These are phyloP conservation scores for Ganoderma lucidum DNA, from an alignment of 1,284 basidiomycete genomes.

Conservation along the genomic window DNA sequence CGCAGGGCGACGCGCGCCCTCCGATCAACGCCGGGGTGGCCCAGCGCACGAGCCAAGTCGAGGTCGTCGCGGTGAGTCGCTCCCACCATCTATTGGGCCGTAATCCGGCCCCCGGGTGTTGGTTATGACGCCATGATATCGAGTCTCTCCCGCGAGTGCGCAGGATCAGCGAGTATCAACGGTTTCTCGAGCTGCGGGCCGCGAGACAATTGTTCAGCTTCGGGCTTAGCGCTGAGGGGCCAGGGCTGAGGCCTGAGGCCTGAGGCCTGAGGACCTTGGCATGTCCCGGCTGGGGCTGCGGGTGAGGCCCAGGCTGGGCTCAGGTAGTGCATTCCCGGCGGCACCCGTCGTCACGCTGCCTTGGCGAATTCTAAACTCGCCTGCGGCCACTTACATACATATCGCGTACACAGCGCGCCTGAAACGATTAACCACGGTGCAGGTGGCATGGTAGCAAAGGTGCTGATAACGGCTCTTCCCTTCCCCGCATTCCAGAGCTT, in stretches of 20 bases:
- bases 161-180: neutral
- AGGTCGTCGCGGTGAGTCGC: conserved; percentile 52
- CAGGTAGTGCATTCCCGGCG: neutral
- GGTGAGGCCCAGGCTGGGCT: too few species aligned
- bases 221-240: too few species aligned
- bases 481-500: conserved; percentile 49
- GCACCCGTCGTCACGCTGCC: neutral
- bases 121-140: neutral
- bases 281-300: too few species aligned
- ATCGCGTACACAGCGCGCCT: neutral
- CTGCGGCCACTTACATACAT: neutral
- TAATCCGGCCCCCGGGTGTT: conserved; percentile 8
- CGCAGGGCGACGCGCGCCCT: conserved; percentile 61
- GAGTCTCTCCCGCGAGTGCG: neutral
- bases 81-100: neutral
- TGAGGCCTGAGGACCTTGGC: neutral
- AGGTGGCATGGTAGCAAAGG: neutral
- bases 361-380: neutral
- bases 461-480: conserved; percentile 39
- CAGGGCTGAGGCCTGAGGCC: too few species aligned
- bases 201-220: neutral
- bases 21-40: conserved; percentile 62
- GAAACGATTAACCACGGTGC: neutral
- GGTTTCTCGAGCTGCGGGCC: neutral
- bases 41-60: conserved; percentile 58